Evolutionary conservation across 1,284 basidiomycete species (phyloP).

Genomic region (Anthracocystis walkeri): DNA sequence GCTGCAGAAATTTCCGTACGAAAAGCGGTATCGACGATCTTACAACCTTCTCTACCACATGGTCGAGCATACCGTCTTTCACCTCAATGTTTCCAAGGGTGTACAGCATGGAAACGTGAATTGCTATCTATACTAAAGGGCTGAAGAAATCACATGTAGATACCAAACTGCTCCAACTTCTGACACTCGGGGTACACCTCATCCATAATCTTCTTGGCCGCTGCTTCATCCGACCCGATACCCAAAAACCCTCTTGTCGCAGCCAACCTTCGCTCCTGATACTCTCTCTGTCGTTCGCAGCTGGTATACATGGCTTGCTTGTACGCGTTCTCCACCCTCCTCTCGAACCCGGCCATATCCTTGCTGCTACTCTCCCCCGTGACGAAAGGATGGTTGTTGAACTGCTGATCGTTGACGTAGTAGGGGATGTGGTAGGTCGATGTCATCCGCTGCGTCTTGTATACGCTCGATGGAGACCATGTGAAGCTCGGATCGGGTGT

Average conservation of each 20-base stretch:
- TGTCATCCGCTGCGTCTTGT: conserved; percentile 72
- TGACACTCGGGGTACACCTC: conserved; percentile 66
- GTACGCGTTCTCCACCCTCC: conserved; percentile 56
- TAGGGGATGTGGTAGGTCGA: conserved; percentile 80
- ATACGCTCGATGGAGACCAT: conserved; percentile 73
- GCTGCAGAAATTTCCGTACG: neutral
- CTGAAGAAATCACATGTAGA: conserved; percentile 30
- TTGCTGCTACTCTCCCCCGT: conserved; percentile 39
- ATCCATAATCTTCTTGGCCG: conserved; percentile 52
- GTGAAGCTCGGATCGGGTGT: conserved; percentile 84
- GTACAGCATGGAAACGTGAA: neutral
- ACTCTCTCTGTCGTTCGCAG: conserved; percentile 51
- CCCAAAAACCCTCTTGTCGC: conserved; percentile 58
- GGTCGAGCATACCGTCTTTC: neutral
- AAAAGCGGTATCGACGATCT: neutral
- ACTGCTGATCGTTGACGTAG: conserved; percentile 85
- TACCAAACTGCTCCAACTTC: conserved; percentile 59
- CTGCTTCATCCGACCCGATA: conserved; percentile 58
- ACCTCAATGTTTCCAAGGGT: neutral
- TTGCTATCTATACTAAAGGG: neutral
- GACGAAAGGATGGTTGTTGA: conserved; percentile 78
- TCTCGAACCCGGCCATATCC: conserved; percentile 51
- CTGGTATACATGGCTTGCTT: conserved; percentile 52
- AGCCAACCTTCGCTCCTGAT: conserved; percentile 52
- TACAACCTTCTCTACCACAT: neutral